Conservation (phyloP, 2,329 filamentous ascomycete genomes). For the Chrysoporthe cubensis region DNA sequence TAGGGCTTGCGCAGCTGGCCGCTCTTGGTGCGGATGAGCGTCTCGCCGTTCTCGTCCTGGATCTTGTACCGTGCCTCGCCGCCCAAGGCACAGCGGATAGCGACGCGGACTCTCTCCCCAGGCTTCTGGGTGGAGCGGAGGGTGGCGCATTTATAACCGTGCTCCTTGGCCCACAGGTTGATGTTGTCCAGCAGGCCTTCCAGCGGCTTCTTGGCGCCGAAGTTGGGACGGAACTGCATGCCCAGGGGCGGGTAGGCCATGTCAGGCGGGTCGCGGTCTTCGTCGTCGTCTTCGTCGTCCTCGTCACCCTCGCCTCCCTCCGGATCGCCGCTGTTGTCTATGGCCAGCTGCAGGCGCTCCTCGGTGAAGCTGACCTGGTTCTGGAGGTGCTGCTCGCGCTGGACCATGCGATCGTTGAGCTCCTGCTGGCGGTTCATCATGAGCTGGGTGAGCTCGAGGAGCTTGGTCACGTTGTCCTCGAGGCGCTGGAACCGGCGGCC, state of each 20-base stretch:
- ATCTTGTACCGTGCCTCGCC: conserved; percentile 30
- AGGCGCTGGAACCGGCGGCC: conserved; percentile 29
- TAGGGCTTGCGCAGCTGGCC: conserved; percentile 31
- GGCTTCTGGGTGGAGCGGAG: conserved; percentile 29
- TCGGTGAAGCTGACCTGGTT: conserved; percentile 26
- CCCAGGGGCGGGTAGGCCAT: conserved; percentile 30
- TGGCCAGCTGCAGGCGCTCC: conserved; percentile 24
- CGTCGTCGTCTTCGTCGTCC: conserved; percentile 26
- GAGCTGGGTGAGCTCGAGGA: conserved; percentile 31
- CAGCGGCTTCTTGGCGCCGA: conserved; percentile 30
- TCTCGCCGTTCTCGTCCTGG: conserved; percentile 29
- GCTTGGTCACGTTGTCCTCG: conserved; percentile 27
- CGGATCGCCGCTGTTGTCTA: conserved; percentile 22
- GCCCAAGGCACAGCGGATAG: conserved; percentile 28
- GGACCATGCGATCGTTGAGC: conserved; percentile 29
- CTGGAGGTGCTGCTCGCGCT: conserved; percentile 27
- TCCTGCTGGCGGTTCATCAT: conserved; percentile 31
- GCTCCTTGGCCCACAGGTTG: conserved; percentile 30
- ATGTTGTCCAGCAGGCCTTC: conserved; percentile 30
- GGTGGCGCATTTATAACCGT: conserved; percentile 30
- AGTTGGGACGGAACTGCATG: conserved; percentile 30
- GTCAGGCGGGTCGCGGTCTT: conserved; percentile 28
- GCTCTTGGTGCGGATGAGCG: conserved; percentile 29
- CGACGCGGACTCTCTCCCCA: conserved; percentile 28
- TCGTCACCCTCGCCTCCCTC: conserved; percentile 23